Conservation (phyloP, 371 early-diverging fungal species). For the Actinomortierella wolfii region DNA sequence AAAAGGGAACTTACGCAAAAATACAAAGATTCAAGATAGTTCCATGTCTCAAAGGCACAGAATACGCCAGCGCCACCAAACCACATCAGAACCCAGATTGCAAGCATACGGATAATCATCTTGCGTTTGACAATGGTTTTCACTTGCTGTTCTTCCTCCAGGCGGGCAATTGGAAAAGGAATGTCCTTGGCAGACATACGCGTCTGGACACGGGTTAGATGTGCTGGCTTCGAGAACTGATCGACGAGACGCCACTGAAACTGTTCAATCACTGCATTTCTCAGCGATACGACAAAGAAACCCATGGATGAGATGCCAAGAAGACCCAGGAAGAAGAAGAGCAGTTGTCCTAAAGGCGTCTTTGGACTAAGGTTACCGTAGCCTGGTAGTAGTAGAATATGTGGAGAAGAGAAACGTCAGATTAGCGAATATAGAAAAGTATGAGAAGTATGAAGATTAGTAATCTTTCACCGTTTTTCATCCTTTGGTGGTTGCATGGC, state of each 20-base stretch:
- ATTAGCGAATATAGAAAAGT: no score
- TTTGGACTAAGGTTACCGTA: slow-evolving; percentile 37
- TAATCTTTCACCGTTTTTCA: no score
- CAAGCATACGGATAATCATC: slow-evolving; percentile 36
- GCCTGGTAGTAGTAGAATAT: slow-evolving; percentile 16
- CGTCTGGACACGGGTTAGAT: slow-evolving; percentile 31
- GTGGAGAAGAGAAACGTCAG: no score
- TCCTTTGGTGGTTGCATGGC: no score
- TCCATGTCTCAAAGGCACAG: slow-evolving; percentile 37
- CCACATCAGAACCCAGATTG: slow-evolving; percentile 34
- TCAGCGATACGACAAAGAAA: slow-evolving; percentile 38
- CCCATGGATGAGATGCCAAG: slow-evolving; percentile 31
- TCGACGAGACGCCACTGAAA: slow-evolving; percentile 39
- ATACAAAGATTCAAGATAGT: slow-evolving; percentile 32
- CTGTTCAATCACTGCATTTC: slow-evolving; percentile 40
- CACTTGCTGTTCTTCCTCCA: slow-evolving; percentile 29
- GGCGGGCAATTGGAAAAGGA: slow-evolving; percentile 22
- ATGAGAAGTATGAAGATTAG: no score
- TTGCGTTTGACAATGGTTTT: slow-evolving; percentile 31
- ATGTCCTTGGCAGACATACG: slow-evolving; percentile 39
- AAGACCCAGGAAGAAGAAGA: slow-evolving; percentile 32
- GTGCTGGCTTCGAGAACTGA: slow-evolving; percentile 25
- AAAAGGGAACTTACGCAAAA: slow-evolving; percentile 37
- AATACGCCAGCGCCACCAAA: slow-evolving; percentile 43
- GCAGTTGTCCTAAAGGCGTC: slow-evolving; percentile 17